Base-by-base conservation (phyloP, 176 grass and related monocot species). In the Coix lacrymajobi region DNA sequence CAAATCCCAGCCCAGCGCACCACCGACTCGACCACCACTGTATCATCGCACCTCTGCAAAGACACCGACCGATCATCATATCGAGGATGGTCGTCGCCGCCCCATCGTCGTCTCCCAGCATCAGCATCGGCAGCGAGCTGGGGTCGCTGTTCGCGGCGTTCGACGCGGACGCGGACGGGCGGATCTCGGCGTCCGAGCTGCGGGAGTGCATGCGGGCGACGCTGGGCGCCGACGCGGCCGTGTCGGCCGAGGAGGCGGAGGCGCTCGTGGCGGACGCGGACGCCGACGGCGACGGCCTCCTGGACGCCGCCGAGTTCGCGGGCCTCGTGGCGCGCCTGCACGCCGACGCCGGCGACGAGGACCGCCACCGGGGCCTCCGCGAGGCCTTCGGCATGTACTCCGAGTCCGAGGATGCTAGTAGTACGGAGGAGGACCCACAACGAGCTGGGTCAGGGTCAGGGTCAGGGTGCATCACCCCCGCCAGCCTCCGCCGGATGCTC, bases 211-310 rank as follows among this genome's bases (percentile, higher is more conserved):
- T 89, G 82, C 28, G 36, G 15, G 13, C 51, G 19, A 54, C 87
- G 77, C 87, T 89, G 12, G 70, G 82, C 0, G 3, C 56, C 3
- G 56, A 58, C 0, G 82, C 84, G 20, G 70, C 80, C 0, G 40
- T 89, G 17, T 19, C 87, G 0, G 70, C 19, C 0, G 70, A 75
- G 77, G 87, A 85, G 3, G 87, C 87, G 3, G 87, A 62, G 62
- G 62, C 82, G 14, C 40, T 89, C 31, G 77, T 89, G 64, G 63
- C 52, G 3, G 84, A 57, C 6, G 81, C 24, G 16, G 89, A 91
- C 77, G 37, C 56, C 0, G 85, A 91, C 85, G 89, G 85, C 41
- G 89, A 88, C 70, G 77, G 85, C 54, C 70, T 87, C 3, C 54
- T 87, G 5, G 58, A 66, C 76, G 76, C 38, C 20, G 43, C 19